Base-by-base conservation (phyloP, 2,329 filamentous ascomycete species). In the Fusarium kyushuense region DNA sequence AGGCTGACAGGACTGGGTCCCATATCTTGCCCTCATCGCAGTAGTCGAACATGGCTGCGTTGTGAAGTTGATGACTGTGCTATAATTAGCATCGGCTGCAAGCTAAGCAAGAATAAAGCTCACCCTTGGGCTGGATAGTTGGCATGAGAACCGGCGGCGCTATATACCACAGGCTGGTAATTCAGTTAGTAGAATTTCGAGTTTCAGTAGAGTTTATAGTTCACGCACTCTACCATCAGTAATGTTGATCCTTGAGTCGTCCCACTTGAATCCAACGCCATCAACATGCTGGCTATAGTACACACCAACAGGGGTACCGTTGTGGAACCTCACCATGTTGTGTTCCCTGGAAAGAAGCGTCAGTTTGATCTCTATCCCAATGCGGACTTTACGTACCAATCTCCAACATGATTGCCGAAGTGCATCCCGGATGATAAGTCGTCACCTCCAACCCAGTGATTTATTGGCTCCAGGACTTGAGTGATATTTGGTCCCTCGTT, bases 1-100 rank as follows among this genome's bases (percentile, higher is more conserved):
- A 78, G 16, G 78, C 78, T 3, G 78, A 79, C 5, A 74, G 69
- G 3, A 79, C 51, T 1, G 78, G 78, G 48, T 80, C 76, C 78
- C 77, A 79, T 8, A 56, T 66, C 19, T 61, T 67, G 1, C 78
- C 78, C 38, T 72, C 61, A n/a, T 79, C 72, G 42, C 78, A 79
- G 33, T 76, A 76, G 55, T 79, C 78, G 13, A 76, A 30, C 40
- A 79, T 19, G 1, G 68, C 78, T 6, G 61, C 62, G 32, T 79
- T 74, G 41, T 79, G 78, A 5, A 79, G 41, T 42, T 79, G 77
- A 11, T 73, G 32, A 2, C 78, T 79, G 7, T 5, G 17, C 10
- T 2, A 10, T 23, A 10, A 41, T 74, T 1, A 71, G 52, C 14
- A 30, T 13, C 3, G 2, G 17, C 21, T 6, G 2, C 5, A 7